A percentile compares a stretch with the other conserved stretches of the same genome.
Evolutionary conservation across 2,329 filamentous ascomycete species (phyloP).

Genomic region (Diplodia mutila): DNA sequence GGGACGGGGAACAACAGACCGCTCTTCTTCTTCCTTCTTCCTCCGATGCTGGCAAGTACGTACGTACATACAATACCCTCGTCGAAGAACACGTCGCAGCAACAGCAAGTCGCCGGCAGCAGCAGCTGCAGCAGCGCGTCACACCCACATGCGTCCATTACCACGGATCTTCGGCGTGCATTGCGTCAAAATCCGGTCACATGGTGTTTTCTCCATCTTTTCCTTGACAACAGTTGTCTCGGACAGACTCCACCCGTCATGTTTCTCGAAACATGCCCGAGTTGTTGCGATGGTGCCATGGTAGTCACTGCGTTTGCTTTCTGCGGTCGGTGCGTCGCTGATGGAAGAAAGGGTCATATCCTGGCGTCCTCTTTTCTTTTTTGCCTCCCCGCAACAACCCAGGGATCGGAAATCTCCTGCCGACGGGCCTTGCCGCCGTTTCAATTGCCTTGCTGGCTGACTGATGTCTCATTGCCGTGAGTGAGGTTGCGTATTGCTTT

Average conservation of each 20-base stretch:
- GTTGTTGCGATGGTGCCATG: neutral
- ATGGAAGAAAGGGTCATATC: too few relatives aligned
- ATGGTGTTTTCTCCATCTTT: neutral
- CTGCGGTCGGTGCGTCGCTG: too few relatives aligned
- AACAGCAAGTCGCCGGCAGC: neutral
- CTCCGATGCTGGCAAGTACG: too few relatives aligned
- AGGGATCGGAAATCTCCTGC: neutral
- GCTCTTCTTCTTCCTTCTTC: neutral
- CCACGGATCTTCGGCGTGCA: slow-evolving; percentile 13
- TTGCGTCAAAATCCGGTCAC: slow-evolving; percentile 16
- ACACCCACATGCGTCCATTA: too few relatives aligned
- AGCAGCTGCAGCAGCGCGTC: neutral
- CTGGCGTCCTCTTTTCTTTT: too few relatives aligned
- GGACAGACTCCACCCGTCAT: neutral
- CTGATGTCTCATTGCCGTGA: neutral
- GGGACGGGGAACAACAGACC: slow-evolving; percentile 2
- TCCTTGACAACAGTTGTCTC: neutral
- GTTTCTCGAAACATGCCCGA: neutral
- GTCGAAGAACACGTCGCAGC: neutral
- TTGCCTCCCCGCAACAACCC: neutral
- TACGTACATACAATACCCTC: too few relatives aligned
- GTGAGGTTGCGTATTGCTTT: neutral
- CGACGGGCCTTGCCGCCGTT: slow-evolving; percentile 12
- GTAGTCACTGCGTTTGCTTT: neutral
- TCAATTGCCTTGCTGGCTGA: neutral